Evolutionary conservation across 2,329 filamentous ascomycete genomes (phyloP), one percentile per base, ranked within the genome.

Genomic region (Hymenoscyphus repandus): DNA sequence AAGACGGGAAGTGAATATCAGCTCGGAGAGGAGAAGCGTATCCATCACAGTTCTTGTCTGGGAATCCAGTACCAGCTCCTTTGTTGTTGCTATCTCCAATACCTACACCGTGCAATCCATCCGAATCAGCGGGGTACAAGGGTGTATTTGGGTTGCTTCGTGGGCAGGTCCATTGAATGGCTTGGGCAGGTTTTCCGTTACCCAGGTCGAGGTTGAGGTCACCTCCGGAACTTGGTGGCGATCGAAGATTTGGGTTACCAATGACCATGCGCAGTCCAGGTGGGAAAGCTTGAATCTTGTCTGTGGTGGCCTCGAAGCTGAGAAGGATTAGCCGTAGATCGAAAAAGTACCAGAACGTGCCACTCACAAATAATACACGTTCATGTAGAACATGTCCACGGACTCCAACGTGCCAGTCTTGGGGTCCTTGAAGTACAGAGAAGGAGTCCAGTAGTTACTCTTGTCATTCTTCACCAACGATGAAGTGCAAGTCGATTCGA

Each of bases 371-470:
- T 92, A 91, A 73, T 93, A 93, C 54, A 79, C 79, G 63, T 84
- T 83, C 78, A 85, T 83, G 65, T 88, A 88, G 62, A 85, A 83
- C 54, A 87, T 77, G 75, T 31, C 55, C 11, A 66, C 64, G 6
- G 55, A 85, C 69, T 65, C 80, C 45, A 81, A 81, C 50, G 82
- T 73, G 51, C 85, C 80, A 59, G 87, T 85, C 11, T 70, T 63
- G 5, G 65, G 65, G 62, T 90, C 79, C 64, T 83, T 69, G 68
- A 95, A 96, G 72, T 92, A 91, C 56, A 95, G 65, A 2, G 79
- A 71, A 1, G 90, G 90, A 47, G 83, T 81, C 88, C 90, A 96
- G 72, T 96, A 96, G 31, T 82, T 83, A n/a, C 89, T 95, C 71
- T 83, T 86, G 70, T 96, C 90, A 70, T 92, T 76, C 34, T 74